Conservation (phyloP, 2,329 filamentous ascomycete species). For the Hypoxylon sp. region DNA sequence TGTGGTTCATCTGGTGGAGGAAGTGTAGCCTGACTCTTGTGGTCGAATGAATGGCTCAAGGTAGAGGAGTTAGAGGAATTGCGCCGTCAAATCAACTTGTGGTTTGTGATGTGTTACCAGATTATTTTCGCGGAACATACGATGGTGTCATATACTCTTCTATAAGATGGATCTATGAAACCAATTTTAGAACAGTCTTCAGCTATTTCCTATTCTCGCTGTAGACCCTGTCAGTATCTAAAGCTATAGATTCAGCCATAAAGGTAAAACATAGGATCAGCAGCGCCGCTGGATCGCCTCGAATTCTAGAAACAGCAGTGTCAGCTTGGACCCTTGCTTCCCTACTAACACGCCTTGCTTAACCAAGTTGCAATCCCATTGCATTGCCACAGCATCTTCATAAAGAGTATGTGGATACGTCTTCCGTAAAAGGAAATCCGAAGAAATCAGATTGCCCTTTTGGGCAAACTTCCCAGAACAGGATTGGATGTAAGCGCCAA, state of each 20-base stretch:
- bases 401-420: slow-evolving; percentile 4
- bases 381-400: slow-evolving; percentile 6
- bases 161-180: slow-evolving; percentile 9
- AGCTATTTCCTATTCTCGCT: slow-evolving; percentile 21
- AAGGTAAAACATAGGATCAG: slow-evolving; percentile 18
- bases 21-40: slow-evolving; percentile 16
- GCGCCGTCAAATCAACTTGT: slow-evolving; percentile 24
- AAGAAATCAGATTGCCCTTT: slow-evolving; percentile 16
- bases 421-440: slow-evolving; percentile 11
- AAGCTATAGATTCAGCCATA: slow-evolving; percentile 15
- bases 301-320: slow-evolving; percentile 21
- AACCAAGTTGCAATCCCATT: not conserved
- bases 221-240: slow-evolving; percentile 4
- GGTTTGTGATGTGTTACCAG: slow-evolving; percentile 12
- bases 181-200: slow-evolving; percentile 10
- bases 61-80: slow-evolving; percentile 12
- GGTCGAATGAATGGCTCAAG: slow-evolving; percentile 21
- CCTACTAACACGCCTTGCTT: slow-evolving; percentile 2
- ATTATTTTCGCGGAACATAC: slow-evolving; percentile 23
- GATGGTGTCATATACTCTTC: slow-evolving; percentile 26
- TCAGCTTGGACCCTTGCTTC: slow-evolving; percentile 8
- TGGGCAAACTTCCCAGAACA: slow-evolving; percentile 14
- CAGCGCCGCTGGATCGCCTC: slow-evolving; percentile 14
- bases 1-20: slow-evolving; percentile 18
- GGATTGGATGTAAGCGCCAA: slow-evolving; percentile 20